Evolutionary conservation across 139 green algal species (phyloP).

Genomic region (Trebouxia sp.): DNA sequence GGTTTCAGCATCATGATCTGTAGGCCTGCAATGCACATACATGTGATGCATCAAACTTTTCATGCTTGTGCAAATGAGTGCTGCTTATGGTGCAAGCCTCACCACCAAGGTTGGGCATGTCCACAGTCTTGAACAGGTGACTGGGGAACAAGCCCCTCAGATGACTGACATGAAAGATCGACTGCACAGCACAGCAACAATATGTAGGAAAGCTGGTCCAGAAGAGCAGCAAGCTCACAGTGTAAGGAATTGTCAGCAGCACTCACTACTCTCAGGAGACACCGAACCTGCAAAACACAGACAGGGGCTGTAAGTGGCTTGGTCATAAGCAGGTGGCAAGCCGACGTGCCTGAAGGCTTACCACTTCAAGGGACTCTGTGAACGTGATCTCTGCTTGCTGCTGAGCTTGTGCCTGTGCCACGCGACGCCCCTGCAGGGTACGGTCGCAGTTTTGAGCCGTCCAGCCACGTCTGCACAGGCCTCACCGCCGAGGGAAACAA

Average conservation of each 20-base stretch:
- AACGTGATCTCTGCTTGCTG: conserved; percentile 13
- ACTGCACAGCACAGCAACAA: no score
- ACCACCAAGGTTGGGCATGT: conserved; percentile 26
- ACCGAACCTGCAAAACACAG: conserved; percentile 21
- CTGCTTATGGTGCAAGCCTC: not conserved
- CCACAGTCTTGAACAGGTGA: conserved; percentile 21
- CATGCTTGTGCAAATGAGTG: not conserved
- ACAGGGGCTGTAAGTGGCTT: no score
- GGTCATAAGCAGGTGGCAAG: no score
- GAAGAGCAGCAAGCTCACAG: no score
- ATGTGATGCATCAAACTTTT: not conserved
- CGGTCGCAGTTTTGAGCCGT: not conserved
- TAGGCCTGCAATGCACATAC: not conserved
- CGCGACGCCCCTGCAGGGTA: not conserved
- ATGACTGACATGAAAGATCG: conserved; percentile 26
- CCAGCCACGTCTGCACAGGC: not conserved
- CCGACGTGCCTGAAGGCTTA: not conserved
- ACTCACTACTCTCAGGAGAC: conserved; percentile 15
- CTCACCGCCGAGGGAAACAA: no score
- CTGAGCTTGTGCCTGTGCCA: conserved; percentile 20
- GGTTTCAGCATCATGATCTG: conserved; percentile 27
- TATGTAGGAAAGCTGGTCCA: no score
- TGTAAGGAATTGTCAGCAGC: no score
- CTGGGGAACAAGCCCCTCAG: conserved; percentile 19
- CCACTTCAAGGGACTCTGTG: conserved; percentile 25